Evolutionary conservation across 2,329 filamentous ascomycete genomes (phyloP), one percentile per base, ranked within the genome.

Genomic region (Chaetomiaceae sp.): DNA sequence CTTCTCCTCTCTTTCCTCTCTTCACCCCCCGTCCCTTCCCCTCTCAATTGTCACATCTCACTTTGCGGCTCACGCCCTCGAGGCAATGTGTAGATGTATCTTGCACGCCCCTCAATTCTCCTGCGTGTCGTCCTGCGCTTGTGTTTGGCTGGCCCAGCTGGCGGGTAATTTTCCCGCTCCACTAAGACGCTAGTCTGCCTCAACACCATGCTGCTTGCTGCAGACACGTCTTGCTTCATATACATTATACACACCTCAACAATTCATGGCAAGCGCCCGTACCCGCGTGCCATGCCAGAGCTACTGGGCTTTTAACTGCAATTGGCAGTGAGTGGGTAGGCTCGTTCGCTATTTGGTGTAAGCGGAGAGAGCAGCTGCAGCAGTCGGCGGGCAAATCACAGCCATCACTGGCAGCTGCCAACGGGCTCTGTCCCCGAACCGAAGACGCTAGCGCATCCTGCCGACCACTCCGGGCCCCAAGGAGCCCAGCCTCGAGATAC

Each of bases 151-250:
- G 25, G 33, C 20, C 38, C 13, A 53, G 40, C 52, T 34, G 42
- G 53, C 51, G 47, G 44, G 40, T 54, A 58, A 58, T 56, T 46
- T 46, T 45, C 27, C 55, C 55, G 53, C 46, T 52, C 47, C 47
- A 47, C 44, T 45, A 16, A 37, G 36, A 48, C 37, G 37, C 37
- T 8, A 23, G 21, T 21, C 49, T 33, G 49, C 23, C 40, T 33
- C 14, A 41, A 16, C 20, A 25, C 36, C 37, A 27, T 43, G 48
- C 27, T 29, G 25, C 25, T 27, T 27, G 25, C 25, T 27, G 25
- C 25, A 27, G 25, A 27, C 25, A 27, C 5, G 9, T 27, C 25
- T n/a, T n/a, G n/a, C n/a, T n/a, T n/a, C n/a, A n/a, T n/a, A n/a
- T n/a, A n/a, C n/a, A n/a, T n/a, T n/a, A n/a, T n/a, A n/a, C n/a